Conservation (phyloP, 441 rosid genomes). For the Adansonia grandidieri region DNA sequence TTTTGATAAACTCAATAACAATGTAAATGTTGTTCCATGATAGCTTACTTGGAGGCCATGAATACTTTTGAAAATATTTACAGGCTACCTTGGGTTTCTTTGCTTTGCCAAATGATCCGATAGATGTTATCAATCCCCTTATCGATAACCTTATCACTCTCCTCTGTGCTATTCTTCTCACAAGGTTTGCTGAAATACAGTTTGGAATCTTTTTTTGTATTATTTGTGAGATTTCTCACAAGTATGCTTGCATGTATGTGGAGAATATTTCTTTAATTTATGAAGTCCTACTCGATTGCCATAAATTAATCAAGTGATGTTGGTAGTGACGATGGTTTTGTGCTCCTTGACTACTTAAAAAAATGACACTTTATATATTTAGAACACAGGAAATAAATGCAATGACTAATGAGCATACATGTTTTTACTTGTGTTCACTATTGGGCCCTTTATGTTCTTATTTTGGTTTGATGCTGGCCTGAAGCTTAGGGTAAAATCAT, state of each 20-base stretch:
- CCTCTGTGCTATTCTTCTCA: conserved; percentile 94
- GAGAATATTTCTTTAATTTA: conserved; percentile 6
- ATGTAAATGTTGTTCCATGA: background rate
- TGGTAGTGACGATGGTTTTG: background rate
- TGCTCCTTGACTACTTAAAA: conserved; percentile 12
- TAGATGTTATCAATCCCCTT: conserved; percentile 85
- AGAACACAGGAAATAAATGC: background rate
- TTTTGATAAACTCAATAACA: background rate
- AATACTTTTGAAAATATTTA: conserved; percentile 29
- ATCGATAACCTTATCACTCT: conserved; percentile 94
- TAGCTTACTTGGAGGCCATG: conserved; percentile 14
- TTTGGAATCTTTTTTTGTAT: background rate
- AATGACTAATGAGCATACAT: background rate
- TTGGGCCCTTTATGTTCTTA: background rate
- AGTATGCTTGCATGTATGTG: background rate
- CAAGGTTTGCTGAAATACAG: conserved; percentile 59
- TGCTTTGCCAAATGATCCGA: conserved; percentile 90
- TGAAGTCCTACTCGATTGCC: conserved; percentile 3
- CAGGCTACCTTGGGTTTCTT: conserved; percentile 99
- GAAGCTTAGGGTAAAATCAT: background rate
- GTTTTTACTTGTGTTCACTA: background rate
- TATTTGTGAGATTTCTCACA: conserved; percentile 13
- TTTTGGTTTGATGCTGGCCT: background rate
- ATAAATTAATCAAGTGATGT: conserved; percentile 5
- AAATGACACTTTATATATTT: background rate